These are phyloP conservation scores for Backusella psychrophila DNA, from an alignment of 192 early-diverging fungal genomes.

Conservation along the genomic window DNA sequence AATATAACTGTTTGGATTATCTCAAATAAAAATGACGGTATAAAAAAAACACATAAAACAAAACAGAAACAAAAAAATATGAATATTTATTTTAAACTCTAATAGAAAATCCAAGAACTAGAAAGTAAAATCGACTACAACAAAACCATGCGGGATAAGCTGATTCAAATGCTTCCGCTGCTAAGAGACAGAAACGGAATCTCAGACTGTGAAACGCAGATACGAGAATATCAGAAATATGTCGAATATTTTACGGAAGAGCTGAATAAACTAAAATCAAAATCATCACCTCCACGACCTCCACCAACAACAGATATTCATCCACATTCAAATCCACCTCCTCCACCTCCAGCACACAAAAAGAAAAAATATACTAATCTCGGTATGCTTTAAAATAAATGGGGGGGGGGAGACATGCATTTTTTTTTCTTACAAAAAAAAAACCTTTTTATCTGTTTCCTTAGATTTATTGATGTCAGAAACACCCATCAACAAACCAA, in stretches of 20 bases:
- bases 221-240: constrained; percentile 60
- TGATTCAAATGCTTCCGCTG: constrained; percentile 53
- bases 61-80: not conserved
- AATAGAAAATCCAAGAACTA: constrained; percentile 35
- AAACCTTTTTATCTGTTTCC: not conserved
- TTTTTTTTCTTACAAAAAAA: not conserved
- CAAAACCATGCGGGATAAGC: constrained; percentile 37
- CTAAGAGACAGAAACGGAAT: constrained; percentile 60
- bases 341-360: not conserved
- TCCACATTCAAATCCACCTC: not conserved
- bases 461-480: constrained; percentile 67
- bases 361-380: constrained; percentile 30
- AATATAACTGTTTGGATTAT: not conserved
- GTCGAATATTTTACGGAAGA: constrained; percentile 70
- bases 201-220: constrained; percentile 74
- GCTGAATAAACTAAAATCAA: constrained; percentile 51
- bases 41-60: not conserved
- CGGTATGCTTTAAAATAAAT: not conserved
- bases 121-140: constrained; percentile 40
- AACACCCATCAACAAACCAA: constrained; percentile 60
- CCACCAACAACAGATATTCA: constrained; percentile 1
- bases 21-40: not conserved
- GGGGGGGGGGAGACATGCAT: not conserved
- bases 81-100: not conserved
- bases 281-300: not conserved